phyloP scores from a whole-genome alignment of 805 yeast genomes.

The Sugiyamaella smithiae region DNA sequence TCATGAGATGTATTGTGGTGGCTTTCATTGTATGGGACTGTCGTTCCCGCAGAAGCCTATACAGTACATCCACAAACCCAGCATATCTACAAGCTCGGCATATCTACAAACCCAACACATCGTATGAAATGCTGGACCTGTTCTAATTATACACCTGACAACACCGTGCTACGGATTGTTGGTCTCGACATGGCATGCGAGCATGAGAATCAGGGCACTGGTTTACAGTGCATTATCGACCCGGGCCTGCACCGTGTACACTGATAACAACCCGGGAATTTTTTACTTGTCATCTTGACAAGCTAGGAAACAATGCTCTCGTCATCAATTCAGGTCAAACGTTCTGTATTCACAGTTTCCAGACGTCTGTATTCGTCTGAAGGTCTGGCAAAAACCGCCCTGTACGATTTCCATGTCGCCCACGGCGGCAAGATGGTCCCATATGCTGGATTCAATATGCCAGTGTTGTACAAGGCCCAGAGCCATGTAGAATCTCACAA shows the following conservation, averaged over 20 bases:
- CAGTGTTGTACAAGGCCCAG: constrained; percentile 81
- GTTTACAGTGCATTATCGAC: neutral
- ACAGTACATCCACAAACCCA: no score
- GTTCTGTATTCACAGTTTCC: neutral
- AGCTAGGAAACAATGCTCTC: neutral
- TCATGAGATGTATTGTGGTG: no score
- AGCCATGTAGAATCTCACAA: constrained; percentile 88
- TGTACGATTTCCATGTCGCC: constrained; percentile 72
- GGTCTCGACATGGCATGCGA: no score
- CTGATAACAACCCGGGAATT: neutral
- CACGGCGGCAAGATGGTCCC: constrained; percentile 90
- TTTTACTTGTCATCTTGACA: neutral
- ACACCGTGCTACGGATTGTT: no score
- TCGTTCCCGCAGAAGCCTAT: no score
- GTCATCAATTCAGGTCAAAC: no score
- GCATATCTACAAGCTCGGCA: no score
- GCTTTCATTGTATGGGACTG: no score
- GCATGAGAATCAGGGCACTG: no score
- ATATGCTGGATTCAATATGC: constrained; percentile 96
- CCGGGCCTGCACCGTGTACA: neutral
- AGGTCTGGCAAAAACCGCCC: constrained; percentile 57
- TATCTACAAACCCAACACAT: no score
- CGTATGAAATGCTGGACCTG: no score
- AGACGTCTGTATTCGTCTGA: constrained; percentile 15
- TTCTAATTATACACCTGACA: no score